Conservation (phyloP, 495 filamentous ascomycete genomes). For the Niebla homalea region DNA sequence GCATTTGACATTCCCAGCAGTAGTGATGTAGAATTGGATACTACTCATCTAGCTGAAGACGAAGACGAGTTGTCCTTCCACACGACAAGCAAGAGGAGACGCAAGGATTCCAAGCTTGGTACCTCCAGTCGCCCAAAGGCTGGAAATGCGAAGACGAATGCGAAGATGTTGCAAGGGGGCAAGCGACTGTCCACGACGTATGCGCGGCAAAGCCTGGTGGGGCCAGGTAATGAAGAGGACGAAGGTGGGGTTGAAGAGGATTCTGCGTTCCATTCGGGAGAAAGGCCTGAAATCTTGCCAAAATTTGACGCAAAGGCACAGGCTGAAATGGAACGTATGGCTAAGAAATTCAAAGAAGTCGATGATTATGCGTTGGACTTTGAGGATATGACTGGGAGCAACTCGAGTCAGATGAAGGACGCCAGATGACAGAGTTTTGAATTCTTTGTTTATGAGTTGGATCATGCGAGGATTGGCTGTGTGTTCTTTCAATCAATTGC, state of each 20-base stretch:
- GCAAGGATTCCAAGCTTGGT: background rate
- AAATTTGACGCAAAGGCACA: constrained; percentile 3
- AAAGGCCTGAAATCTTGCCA: background rate
- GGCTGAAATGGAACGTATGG: constrained; percentile 16
- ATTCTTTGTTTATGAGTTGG: too few species aligned
- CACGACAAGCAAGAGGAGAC: constrained; percentile 4
- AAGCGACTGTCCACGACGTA: constrained; percentile 11
- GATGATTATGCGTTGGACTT: constrained; percentile 52
- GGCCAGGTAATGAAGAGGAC: background rate
- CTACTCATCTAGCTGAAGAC: constrained; percentile 9
- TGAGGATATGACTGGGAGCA: constrained; percentile 34
- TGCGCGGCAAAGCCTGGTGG: constrained; percentile 5
- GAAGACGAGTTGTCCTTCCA: constrained; percentile 17
- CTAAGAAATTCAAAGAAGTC: constrained; percentile 42
- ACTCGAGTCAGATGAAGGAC: constrained; percentile 23
- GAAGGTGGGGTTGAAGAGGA: background rate
- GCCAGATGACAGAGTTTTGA: constrained; percentile 16
- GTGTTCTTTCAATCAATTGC: too few species aligned
- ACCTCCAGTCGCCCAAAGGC: background rate
- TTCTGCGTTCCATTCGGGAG: background rate
- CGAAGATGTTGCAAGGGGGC: background rate
- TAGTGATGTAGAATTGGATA: constrained; percentile 14
- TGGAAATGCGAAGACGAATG: background rate
- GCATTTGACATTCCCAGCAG: constrained; percentile 16
- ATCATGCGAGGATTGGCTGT: too few species aligned